Evolutionary conservation across 1,139 yeast genomes (phyloP), one percentile per base, ranked within the genome.

Genomic region (Torulaspora pretoriensis): DNA sequence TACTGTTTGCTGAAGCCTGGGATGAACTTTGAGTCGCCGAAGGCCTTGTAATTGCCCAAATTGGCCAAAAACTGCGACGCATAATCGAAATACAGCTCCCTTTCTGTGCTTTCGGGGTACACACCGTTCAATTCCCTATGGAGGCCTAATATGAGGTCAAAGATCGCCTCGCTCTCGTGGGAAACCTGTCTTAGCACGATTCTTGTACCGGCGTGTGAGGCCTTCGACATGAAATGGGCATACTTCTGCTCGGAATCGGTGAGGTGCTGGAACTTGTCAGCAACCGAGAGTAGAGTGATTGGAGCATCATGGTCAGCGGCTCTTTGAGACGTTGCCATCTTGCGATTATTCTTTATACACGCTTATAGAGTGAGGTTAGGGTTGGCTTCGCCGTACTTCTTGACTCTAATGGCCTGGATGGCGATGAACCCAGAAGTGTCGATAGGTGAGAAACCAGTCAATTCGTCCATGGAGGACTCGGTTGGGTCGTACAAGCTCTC

Each of bases 391-490:
- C 98, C 98, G 69, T 86, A 92, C 74, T 92, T 92, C 78, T 92
- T 92, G 68, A 92, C 85, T 78, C 98, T 88, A 69, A 92, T 92
- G 53, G 97, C 86, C 77, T 92, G 96, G 58, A 92, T 95, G 59
- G 96, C 89, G 71, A 92, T 92, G 79, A 92, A 92, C 47, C 98
- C 98, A 53, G 95, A 75, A 52, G 98, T 88, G 69, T 92, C 97
- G 68, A 86, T 90, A 51, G 98, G 98, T 61, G 88, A 83, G 77
- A 92, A 92, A 49, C 97, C 98, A 49, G 97, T 90, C 64, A 92
- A 81, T 73, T 92, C 97, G 71, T 92, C 98, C 98, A 92, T 92
- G 14, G 97, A 90, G 19, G 97, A 89, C 70, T 90, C 97, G 50
- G 96, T 88, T 56, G 96, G 97, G 68, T 92, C 97, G 69, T 92